Percentiles rank a stretch among this genome's conserved stretches.
phyloP scores from a whole-genome alignment of 1,139 yeast species.

The Taiozyma sp. region DNA sequence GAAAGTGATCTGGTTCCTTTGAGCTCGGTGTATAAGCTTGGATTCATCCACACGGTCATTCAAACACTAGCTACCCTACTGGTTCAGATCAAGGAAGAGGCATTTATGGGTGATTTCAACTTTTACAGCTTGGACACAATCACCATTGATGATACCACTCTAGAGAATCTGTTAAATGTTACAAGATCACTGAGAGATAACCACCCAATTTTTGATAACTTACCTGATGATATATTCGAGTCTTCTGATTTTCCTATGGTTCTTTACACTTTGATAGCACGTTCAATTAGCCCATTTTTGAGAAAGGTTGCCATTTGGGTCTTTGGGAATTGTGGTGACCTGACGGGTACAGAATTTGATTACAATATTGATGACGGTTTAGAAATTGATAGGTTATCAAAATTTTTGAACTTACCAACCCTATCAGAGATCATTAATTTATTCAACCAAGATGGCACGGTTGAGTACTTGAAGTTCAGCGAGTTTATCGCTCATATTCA shows the following conservation, averaged over 20 bases:
- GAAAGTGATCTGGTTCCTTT: constrained; percentile 32
- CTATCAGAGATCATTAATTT: constrained; percentile 27
- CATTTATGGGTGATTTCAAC: constrained; percentile 10
- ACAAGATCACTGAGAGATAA: constrained; percentile 18
- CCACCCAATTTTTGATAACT: constrained; percentile 21
- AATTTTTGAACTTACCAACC: constrained; percentile 46
- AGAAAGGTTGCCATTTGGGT: constrained; percentile 61
- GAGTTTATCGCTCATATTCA: constrained; percentile 17
- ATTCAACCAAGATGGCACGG: constrained; percentile 9
- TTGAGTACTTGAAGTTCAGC: constrained; percentile 16
- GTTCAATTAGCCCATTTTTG: constrained; percentile 59
- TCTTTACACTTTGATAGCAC: constrained; percentile 49
- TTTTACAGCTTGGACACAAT: constrained; percentile 14
- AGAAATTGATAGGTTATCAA: constrained; percentile 56
- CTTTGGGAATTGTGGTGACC: constrained; percentile 50
- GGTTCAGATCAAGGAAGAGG: constrained; percentile 12
- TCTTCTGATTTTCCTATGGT: constrained; percentile 25
- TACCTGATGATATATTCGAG: constrained; percentile 20
- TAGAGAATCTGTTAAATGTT: constrained; percentile 5
- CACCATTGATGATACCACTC: constrained; percentile 5
- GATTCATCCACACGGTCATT: constrained; percentile 30
- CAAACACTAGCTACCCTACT: constrained; percentile 19
- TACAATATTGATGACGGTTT: constrained; percentile 24
- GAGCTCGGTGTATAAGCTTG: constrained; percentile 36
- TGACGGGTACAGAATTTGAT: constrained; percentile 33